Evolutionary conservation across 2,329 filamentous ascomycete genomes (phyloP).

Genomic region (Pseudogymnoascus sp.): DNA sequence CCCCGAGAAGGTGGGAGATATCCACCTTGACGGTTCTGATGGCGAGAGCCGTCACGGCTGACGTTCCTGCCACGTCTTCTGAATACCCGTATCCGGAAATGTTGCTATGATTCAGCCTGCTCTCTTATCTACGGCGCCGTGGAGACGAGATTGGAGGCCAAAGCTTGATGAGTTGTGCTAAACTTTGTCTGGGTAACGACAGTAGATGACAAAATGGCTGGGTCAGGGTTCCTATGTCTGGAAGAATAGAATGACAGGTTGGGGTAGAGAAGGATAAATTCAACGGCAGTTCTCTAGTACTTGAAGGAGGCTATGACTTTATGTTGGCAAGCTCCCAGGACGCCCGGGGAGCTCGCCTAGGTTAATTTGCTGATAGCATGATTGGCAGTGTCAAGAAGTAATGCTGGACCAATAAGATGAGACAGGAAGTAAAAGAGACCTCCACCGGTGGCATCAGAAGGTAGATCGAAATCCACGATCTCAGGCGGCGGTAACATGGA

Average conservation of each 20-base stretch:
- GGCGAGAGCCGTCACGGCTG: constrained; percentile 28
- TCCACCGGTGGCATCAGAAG: not conserved
- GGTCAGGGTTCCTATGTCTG: constrained; percentile 1
- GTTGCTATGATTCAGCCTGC: constrained; percentile 17
- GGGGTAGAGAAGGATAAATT: constrained; percentile 4
- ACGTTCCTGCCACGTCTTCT: constrained; percentile 14
- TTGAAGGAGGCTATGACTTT: constrained; percentile 6
- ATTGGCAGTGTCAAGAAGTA: constrained; percentile 7
- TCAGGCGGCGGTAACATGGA: constrained; percentile 21
- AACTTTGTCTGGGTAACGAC: not conserved
- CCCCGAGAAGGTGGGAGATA: constrained; percentile 85
- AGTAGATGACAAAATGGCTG: not conserved
- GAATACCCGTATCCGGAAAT: constrained; percentile 20
- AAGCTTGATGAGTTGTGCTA: not conserved
- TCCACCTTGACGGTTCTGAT: constrained; percentile 68
- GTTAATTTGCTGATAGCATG: constrained; percentile 5
- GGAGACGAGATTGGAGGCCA: not conserved
- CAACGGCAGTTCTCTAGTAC: constrained; percentile 4
- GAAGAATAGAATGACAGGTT: constrained; percentile 2
- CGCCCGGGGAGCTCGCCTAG: constrained; percentile 8
- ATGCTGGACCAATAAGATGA: constrained; percentile 9
- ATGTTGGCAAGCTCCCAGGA: not conserved
- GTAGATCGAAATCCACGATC: constrained; percentile 6
- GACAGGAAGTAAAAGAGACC: constrained; percentile 3
- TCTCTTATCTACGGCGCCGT: constrained; percentile 4